A percentile compares a stretch with the other conserved stretches of the same genome.
Evolutionary conservation across 441 rosid genomes (phyloP).

Genomic region (Oxalis stricta): DNA sequence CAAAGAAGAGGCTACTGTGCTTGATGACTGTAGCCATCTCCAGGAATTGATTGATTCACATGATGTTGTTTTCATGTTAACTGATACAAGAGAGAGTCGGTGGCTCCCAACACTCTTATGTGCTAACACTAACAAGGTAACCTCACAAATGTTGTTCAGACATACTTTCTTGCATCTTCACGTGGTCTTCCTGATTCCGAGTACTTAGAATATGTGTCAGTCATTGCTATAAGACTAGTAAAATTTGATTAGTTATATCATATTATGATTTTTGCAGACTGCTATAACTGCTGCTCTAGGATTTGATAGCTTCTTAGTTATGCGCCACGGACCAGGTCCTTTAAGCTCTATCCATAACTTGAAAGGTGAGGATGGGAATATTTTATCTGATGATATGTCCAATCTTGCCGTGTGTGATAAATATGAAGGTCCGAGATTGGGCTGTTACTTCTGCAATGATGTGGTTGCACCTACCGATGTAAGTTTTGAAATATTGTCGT

Average conservation of each 20-base stretch:
- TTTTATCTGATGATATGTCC: constrained; percentile 23
- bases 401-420: constrained; percentile 28
- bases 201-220: constrained; percentile 2
- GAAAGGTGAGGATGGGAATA: constrained; percentile 13
- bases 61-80: constrained; percentile 80
- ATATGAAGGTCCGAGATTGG: constrained; percentile 42
- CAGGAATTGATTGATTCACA: constrained; percentile 64
- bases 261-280: constrained; percentile 28
- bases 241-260: not conserved
- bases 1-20: constrained; percentile 59
- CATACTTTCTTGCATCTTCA: not conserved
- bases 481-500: too few relatives aligned
- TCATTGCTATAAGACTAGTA: too few relatives aligned
- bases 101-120: constrained; percentile 88
- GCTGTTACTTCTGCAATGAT: constrained; percentile 97
- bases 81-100: constrained; percentile 96
- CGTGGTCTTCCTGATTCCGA: not conserved
- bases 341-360: constrained; percentile 17
- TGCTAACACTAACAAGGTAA: constrained; percentile 79
- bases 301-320: constrained; percentile 89
- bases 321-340: constrained; percentile 94
- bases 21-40: constrained; percentile 58
- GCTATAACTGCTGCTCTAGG: constrained; percentile 84
- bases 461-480: constrained; percentile 95
- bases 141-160: constrained; percentile 2